Conservation (phyloP, 2,329 filamentous ascomycete genomes). For the Nectriaceae sp. region DNA sequence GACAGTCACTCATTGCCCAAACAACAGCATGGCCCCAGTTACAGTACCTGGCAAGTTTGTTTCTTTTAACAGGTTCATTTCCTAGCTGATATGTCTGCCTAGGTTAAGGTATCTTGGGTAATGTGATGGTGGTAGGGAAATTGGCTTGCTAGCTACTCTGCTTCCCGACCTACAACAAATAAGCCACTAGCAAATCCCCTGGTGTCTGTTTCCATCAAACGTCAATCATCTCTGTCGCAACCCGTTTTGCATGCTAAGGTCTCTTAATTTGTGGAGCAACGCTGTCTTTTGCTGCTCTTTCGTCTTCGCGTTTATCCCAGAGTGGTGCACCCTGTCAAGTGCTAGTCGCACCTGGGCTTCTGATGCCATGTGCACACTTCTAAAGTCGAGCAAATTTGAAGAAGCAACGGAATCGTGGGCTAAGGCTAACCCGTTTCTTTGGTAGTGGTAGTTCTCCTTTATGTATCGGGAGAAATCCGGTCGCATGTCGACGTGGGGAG, state of each 20-base stretch:
- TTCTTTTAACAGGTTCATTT: slow-evolving; percentile 9
- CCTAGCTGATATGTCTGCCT: slow-evolving; percentile 5
- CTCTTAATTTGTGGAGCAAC: slow-evolving; percentile 22
- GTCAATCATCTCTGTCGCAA: slow-evolving; percentile 11
- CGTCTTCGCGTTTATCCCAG: slow-evolving; percentile 17
- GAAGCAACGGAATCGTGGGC: too few species aligned
- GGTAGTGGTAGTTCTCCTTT: slow-evolving; percentile 13
- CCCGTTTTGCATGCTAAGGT: slow-evolving; percentile 13
- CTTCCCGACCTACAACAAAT: slow-evolving; percentile 8
- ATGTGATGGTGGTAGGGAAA: slow-evolving; percentile 3
- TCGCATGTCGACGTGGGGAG: background rate
- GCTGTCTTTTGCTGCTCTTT: slow-evolving; percentile 21
- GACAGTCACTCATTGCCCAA: slow-evolving; percentile 5
- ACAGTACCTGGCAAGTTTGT: background rate
- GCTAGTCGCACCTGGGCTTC: slow-evolving; percentile 65
- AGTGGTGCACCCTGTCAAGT: slow-evolving; percentile 58
- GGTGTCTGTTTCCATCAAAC: slow-evolving; percentile 3
- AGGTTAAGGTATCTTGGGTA: too few species aligned
- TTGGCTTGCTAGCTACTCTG: slow-evolving; percentile 2
- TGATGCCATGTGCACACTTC: slow-evolving; percentile 52
- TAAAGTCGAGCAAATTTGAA: slow-evolving; percentile 8
- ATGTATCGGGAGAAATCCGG: slow-evolving; percentile 15
- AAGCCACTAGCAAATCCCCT: slow-evolving; percentile 2
- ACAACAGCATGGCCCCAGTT: background rate
- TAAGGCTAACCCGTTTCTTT: too few species aligned